phyloP scores from a whole-genome alignment of 2,329 filamentous ascomycete species.

The Verticillium tricorpus region DNA sequence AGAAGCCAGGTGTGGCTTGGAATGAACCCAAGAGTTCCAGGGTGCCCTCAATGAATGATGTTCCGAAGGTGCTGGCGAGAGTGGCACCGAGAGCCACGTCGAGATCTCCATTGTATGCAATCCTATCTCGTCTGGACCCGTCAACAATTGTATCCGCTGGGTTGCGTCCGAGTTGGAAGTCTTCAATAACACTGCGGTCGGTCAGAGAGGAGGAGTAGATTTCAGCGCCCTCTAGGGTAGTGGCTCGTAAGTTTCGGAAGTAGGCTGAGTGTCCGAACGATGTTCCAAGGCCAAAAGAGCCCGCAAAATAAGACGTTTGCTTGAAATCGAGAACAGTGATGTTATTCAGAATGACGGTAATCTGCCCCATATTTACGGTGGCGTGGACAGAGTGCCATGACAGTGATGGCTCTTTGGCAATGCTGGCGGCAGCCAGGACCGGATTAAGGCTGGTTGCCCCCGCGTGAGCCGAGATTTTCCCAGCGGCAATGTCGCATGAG shows the following conservation, averaged over 20 bases:
- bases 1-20: constrained; percentile 23
- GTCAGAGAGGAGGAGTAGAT: constrained; percentile 21
- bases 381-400: constrained; percentile 12
- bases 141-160: constrained; percentile 25
- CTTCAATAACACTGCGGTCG: constrained; percentile 18
- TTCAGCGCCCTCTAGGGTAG: constrained; percentile 4
- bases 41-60: constrained; percentile 18
- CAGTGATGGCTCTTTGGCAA: neutral
- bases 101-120: constrained; percentile 25
- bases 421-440: neutral
- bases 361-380: constrained; percentile 13
- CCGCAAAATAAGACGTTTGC: constrained; percentile 20
- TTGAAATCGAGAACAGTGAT: constrained; percentile 17
- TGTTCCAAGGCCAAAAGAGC: constrained; percentile 26
- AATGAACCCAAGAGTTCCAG: constrained; percentile 18
- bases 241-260: constrained; percentile 17
- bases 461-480: constrained; percentile 10
- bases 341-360: constrained; percentile 14
- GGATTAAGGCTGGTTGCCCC: constrained; percentile 9
- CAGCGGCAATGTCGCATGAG: constrained; percentile 15
- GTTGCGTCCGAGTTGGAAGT: constrained; percentile 30
- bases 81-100: constrained; percentile 20
- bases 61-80: constrained; percentile 21
- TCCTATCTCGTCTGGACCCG: constrained; percentile 27
- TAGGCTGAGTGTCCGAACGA: constrained; percentile 22